A percentile compares a stretch with the other conserved stretches of the same genome.
These are phyloP conservation scores for Physaria fendleri DNA, from an alignment of 345 rosid species.

Conservation along the genomic window DNA sequence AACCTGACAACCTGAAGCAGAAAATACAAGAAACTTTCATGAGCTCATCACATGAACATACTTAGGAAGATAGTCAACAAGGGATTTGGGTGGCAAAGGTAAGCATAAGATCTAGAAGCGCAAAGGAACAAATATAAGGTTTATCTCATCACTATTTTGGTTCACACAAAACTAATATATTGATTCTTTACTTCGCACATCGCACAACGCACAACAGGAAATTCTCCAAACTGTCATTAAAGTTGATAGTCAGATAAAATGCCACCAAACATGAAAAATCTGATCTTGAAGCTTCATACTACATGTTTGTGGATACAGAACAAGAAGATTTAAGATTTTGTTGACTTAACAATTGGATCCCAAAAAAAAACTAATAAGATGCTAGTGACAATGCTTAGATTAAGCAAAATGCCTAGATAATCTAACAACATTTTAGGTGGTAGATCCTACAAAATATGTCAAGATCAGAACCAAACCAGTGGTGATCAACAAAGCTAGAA, in stretches of 20 bases:
- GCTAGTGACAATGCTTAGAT: neutral
- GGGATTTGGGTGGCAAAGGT: neutral
- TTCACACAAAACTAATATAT: neutral
- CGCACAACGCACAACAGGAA: slow-evolving; percentile 1
- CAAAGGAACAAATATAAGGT: neutral
- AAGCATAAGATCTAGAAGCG: neutral
- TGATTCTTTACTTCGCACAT: neutral
- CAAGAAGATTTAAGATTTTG: neutral
- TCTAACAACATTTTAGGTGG: neutral
- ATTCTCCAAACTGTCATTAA: neutral
- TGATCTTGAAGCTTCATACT: neutral
- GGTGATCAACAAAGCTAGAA: neutral
- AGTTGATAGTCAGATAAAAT: neutral
- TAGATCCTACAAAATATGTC: neutral
- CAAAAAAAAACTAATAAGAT: slow-evolving; percentile 3
- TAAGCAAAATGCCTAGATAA: neutral
- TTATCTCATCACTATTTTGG: neutral
- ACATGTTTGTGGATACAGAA: neutral
- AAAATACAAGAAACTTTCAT: slow-evolving; percentile 15
- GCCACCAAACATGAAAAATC: neutral
- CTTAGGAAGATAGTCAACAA: neutral
- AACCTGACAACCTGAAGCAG: slow-evolving; percentile 69
- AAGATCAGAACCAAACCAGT: neutral
- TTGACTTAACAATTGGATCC: neutral
- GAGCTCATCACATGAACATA: slow-evolving; percentile 1